Evolutionary conservation across 2,329 filamentous ascomycete genomes (phyloP).

Genomic region (Ophiostoma piceae): DNA sequence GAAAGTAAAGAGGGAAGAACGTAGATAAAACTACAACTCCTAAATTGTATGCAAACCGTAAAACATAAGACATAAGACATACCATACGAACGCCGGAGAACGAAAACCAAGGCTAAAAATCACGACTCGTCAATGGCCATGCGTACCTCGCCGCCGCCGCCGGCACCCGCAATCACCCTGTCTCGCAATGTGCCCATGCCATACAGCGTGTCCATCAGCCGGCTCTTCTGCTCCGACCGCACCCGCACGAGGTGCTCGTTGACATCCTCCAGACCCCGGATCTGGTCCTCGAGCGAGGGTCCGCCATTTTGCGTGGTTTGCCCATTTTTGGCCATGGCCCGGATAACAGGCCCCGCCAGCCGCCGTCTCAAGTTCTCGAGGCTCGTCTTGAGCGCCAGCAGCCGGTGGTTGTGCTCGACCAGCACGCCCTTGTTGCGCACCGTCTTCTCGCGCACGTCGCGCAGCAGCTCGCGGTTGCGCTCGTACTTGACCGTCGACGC

Average conservation of each 20-base stretch:
- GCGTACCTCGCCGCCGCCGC: background rate
- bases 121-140: conserved; percentile 10
- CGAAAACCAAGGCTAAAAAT: background rate
- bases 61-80: background rate
- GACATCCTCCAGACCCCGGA: conserved; percentile 73
- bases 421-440: conserved; percentile 82
- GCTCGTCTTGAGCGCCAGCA: conserved; percentile 78
- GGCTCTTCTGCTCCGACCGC: conserved; percentile 73
- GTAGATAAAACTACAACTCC: no score
- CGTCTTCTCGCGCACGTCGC: conserved; percentile 73
- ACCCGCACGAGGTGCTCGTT: conserved; percentile 71
- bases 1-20: no score
- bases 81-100: background rate
- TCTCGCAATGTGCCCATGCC: conserved; percentile 39
- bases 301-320: conserved; percentile 35
- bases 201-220: conserved; percentile 75
- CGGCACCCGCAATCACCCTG: conserved; percentile 8
- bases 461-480: conserved; percentile 76
- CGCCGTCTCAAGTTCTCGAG: conserved; percentile 79
- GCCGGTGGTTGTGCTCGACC: conserved; percentile 77
- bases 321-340: conserved; percentile 50
- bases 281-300: conserved; percentile 77
- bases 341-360: conserved; percentile 76
- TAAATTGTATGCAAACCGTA: no score
- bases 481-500: conserved; percentile 81